Percentiles rank a stretch among this genome's conserved stretches.
These are phyloP conservation scores for Penicillium hesseltinei DNA, from an alignment of 2,329 filamentous ascomycete genomes.

Conservation along the genomic window DNA sequence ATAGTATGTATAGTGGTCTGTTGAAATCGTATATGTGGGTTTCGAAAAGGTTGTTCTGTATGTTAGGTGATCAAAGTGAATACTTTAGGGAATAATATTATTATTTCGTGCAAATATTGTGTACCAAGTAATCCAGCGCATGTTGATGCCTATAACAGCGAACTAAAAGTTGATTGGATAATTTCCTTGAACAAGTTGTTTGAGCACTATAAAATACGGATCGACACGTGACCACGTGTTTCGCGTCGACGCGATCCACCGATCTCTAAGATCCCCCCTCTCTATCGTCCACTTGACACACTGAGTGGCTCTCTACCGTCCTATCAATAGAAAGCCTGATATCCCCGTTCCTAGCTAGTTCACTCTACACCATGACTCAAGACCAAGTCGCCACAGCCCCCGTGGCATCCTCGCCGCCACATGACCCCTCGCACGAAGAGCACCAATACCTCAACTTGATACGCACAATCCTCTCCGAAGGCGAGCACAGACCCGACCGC, in stretches of 20 bases:
- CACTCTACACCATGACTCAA: constrained; percentile 20
- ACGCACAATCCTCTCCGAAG: constrained; percentile 73
- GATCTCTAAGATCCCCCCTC: neutral
- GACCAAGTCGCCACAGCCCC: constrained; percentile 16
- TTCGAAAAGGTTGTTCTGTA: neutral
- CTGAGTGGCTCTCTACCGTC: neutral
- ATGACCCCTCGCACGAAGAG: constrained; percentile 68
- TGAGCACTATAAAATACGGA: neutral
- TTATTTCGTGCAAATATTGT: neutral
- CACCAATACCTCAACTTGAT: constrained; percentile 91
- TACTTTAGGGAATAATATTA: neutral
- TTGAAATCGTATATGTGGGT: neutral
- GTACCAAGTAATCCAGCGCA: neutral
- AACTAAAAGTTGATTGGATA: neutral
- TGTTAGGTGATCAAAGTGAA: neutral
- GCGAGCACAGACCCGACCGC: constrained; percentile 85
- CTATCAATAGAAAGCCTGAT: neutral
- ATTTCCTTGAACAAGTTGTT: neutral
- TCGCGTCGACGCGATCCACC: constrained; percentile 21
- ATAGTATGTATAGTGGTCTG: neutral
- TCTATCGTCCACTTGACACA: neutral
- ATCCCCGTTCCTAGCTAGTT: neutral
- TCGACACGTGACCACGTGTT: constrained; percentile 29
- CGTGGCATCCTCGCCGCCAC: constrained; percentile 15
- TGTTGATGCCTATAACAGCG: neutral